Percentiles rank a stretch among this genome's conserved stretches.
Evolutionary conservation across 805 yeast species (phyloP).

Genomic region (Kodamaea nitidulidarum): DNA sequence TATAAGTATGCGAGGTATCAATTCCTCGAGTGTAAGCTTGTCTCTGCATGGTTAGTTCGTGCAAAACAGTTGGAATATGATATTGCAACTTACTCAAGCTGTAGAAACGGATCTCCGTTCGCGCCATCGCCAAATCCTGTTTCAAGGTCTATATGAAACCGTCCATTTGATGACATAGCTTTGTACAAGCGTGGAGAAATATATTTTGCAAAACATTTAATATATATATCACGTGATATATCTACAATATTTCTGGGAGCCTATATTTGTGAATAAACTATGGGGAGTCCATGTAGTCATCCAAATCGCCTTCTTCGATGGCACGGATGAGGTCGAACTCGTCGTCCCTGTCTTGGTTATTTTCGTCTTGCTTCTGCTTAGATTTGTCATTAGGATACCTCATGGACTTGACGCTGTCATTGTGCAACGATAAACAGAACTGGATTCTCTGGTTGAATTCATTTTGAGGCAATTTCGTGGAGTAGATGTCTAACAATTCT

Average conservation of each 20-base stretch:
- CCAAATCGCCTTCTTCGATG: conserved; percentile 54
- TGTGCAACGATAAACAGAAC: conserved; percentile 85
- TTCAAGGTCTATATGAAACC: conserved; percentile 21
- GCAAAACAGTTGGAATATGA: no score
- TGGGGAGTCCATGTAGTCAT: conserved; percentile 43
- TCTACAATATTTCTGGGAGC: background rate
- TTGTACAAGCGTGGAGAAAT: background rate
- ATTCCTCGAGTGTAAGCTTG: conserved; percentile 45
- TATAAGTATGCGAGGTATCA: conserved; percentile 55
- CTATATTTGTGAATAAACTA: no score
- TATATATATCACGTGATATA: background rate
- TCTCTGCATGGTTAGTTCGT: conserved; percentile 26
- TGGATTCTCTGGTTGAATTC: conserved; percentile 91
- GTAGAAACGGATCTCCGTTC: conserved; percentile 35
- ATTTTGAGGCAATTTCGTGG: conserved; percentile 80
- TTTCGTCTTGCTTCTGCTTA: conserved; percentile 28
- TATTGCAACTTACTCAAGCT: conserved; percentile 41
- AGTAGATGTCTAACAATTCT: conserved; percentile 81
- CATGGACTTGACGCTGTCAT: conserved; percentile 92
- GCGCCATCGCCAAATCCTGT: conserved; percentile 27
- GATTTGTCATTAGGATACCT: conserved; percentile 62
- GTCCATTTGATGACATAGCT: conserved; percentile 5
- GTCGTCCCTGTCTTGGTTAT: conserved; percentile 34
- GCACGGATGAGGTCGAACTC: conserved; percentile 43
- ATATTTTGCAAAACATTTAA: background rate